These are phyloP conservation scores for Hydrangea macrophylla DNA, from an alignment of 148 eudicot species.

Conservation along the genomic window DNA sequence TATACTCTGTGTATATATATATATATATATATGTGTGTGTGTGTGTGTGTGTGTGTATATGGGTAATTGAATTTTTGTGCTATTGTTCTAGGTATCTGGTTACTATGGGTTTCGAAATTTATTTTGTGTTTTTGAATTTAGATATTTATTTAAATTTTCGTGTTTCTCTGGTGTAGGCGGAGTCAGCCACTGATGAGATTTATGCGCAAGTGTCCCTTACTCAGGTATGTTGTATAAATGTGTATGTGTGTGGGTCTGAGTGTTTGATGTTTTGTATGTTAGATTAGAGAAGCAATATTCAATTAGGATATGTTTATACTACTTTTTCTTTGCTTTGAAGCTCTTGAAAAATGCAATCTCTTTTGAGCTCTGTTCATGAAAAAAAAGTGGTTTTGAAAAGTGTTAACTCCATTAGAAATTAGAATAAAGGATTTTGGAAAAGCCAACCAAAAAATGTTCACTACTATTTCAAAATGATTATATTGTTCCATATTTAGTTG, in stretches of 20 bases:
- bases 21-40: too few relatives aligned
- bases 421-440: neutral
- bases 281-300: neutral
- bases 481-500: too few relatives aligned
- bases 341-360: neutral
- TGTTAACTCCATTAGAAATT: neutral
- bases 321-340: neutral
- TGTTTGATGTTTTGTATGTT: neutral
- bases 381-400: neutral
- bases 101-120: too few relatives aligned
- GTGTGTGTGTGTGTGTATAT: neutral
- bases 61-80: neutral
- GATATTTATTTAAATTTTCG: too few relatives aligned
- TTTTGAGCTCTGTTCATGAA: neutral
- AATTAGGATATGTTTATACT: neutral
- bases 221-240: conserved; percentile 44
- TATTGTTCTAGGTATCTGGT: conserved; percentile 2
- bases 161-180: conserved; percentile 49
- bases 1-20: neutral
- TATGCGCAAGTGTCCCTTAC: conserved; percentile 81
- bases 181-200: conserved; percentile 83
- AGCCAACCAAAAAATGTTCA: neutral
- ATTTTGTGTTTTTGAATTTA: too few relatives aligned
- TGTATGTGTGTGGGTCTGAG: neutral
- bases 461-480: neutral